Evolutionary conservation across 257 asterid species (phyloP).

Genomic region (Craterostigma plantagineum): DNA sequence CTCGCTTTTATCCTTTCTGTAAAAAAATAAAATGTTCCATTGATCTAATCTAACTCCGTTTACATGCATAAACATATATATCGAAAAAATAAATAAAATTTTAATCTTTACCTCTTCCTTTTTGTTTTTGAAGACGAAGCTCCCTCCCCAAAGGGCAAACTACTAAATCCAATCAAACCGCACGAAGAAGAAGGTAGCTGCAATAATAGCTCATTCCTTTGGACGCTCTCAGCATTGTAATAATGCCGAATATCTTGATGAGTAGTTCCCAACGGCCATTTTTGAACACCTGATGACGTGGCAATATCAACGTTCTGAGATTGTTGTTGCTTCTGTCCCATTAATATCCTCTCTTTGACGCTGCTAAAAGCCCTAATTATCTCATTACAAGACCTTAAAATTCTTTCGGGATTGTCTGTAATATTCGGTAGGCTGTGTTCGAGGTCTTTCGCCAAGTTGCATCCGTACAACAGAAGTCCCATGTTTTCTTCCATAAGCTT

Average conservation of each 20-base stretch:
- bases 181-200: too few relatives aligned
- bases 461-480: conserved; percentile 23
- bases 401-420: conserved; percentile 22
- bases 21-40: neutral
- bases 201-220: too few relatives aligned
- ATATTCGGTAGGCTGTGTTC: conserved; percentile 31
- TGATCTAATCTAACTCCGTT: neutral
- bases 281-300: neutral
- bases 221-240: too few relatives aligned
- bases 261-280: too few relatives aligned
- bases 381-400: conserved; percentile 27
- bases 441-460: conserved; percentile 31
- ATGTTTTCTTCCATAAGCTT: conserved; percentile 37
- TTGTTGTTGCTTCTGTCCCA: neutral
- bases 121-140: too few relatives aligned
- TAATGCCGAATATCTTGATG: neutral
- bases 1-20: conserved; percentile 24
- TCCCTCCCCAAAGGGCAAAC: too few relatives aligned
- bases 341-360: conserved; percentile 18
- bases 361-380: conserved; percentile 30
- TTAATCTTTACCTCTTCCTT: too few relatives aligned
- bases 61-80: neutral
- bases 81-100: neutral
- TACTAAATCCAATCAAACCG: too few relatives aligned
- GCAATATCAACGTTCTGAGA: neutral